Evolutionary conservation across 352 stramenopile species (phyloP).

Genomic region (Ophiocytium majus): DNA sequence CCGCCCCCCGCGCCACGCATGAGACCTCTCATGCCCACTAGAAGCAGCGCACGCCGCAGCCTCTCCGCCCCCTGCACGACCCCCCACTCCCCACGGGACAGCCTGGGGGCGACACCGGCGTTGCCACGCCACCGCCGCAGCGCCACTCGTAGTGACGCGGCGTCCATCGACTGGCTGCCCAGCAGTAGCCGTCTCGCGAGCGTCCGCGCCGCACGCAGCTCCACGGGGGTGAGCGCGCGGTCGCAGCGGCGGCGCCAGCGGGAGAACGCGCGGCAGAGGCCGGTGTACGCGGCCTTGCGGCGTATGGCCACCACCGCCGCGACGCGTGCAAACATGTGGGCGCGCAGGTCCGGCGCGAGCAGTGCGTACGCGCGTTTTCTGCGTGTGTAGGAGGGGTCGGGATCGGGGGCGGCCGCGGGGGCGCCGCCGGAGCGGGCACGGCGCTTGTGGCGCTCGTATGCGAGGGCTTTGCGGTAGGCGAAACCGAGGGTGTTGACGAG

Average conservation of each 20-base stretch:
- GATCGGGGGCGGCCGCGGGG: neutral
- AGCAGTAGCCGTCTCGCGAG: neutral
- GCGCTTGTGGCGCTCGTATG: slow-evolving; percentile 17
- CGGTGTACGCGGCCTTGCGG: neutral
- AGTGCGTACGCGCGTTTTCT: neutral
- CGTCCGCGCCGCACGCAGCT: neutral
- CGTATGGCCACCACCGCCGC: neutral
- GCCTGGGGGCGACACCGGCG: neutral
- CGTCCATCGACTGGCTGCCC: neutral
- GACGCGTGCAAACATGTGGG: neutral
- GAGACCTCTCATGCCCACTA: neutral
- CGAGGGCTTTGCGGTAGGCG: slow-evolving; percentile 16
- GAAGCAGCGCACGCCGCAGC: neutral
- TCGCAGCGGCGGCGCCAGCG: slow-evolving; percentile 9
- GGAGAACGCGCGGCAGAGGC: neutral
- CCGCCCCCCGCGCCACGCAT: neutral
- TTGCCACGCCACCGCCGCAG: neutral
- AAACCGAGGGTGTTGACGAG: neutral
- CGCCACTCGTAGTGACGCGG: neutral
- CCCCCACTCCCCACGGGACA: neutral
- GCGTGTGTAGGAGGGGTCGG: neutral
- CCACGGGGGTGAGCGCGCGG: neutral
- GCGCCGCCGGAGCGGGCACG: neutral
- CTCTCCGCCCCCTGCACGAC: neutral
- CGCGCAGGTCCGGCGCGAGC: neutral